Evolutionary conservation across 2,329 filamentous ascomycete species (phyloP).

Genomic region (Pestalotiopsis sp.): DNA sequence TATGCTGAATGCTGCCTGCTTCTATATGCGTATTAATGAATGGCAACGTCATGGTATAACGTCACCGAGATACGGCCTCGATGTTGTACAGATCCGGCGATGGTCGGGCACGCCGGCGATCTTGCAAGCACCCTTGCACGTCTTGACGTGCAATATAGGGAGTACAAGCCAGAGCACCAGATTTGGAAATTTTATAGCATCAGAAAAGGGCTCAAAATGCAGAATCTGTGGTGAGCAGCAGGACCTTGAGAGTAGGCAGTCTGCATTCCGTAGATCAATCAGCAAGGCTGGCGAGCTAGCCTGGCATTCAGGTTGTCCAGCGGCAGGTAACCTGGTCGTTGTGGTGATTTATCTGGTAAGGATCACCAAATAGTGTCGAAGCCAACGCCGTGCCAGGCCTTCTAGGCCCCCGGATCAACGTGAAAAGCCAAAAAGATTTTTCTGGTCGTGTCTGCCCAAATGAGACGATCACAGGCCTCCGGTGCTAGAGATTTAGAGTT

Average conservation of each 20-base stretch:
- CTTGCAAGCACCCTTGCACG: constrained; percentile 1
- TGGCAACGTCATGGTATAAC: not conserved
- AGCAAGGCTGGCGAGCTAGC: constrained; percentile 1
- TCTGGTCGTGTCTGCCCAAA: not conserved
- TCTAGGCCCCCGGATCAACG: not conserved
- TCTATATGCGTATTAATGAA: not conserved
- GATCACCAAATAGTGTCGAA: constrained; percentile 4
- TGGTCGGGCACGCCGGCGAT: not conserved
- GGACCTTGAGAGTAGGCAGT: too few relatives aligned
- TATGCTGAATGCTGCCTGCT: not conserved
- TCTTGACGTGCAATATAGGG: not conserved
- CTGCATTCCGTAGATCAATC: not conserved
- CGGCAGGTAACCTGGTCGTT: not conserved
- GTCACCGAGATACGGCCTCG: not conserved
- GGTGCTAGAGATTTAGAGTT: not conserved
- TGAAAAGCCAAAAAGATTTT: not conserved
- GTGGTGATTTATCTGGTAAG: not conserved
- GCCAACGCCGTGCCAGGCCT: not conserved
- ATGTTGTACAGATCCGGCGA: not conserved
- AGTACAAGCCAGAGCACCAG: constrained; percentile 8
- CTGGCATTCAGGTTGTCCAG: not conserved
- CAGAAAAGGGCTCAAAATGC: not conserved
- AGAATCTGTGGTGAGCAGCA: not conserved
- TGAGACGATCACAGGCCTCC: not conserved
- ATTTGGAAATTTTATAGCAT: constrained; percentile 22